Conservation (phyloP, 352 stramenopile genomes). For the Globisporangium echinulatum region DNA sequence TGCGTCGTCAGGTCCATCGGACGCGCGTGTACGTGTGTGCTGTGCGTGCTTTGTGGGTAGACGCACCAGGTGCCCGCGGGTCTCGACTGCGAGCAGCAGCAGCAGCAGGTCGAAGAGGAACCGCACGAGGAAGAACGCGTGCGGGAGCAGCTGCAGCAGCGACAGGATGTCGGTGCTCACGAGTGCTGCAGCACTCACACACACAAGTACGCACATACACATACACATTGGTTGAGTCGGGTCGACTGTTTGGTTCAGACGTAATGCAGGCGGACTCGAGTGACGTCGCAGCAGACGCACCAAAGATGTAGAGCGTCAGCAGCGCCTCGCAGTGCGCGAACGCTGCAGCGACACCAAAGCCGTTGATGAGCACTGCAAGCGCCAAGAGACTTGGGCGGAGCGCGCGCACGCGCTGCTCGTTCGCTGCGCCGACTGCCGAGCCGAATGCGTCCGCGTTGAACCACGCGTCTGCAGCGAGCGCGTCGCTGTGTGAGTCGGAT, state of each 20-base stretch:
- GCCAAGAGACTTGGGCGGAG: slow-evolving; percentile 25
- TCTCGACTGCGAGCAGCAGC: slow-evolving; percentile 29
- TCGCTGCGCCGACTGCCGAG: slow-evolving; percentile 17
- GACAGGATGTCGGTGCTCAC: slow-evolving; percentile 29
- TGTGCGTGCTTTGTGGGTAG: background rate
- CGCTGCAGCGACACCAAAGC: slow-evolving; percentile 19
- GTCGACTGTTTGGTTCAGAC: background rate
- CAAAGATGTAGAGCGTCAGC: slow-evolving; percentile 38
- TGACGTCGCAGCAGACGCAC: slow-evolving; percentile 14
- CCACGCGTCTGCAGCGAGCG: slow-evolving; percentile 31
- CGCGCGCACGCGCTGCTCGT: slow-evolving; percentile 22
- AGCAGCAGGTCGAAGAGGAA: slow-evolving; percentile 50
- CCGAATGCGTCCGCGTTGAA: slow-evolving; percentile 35
- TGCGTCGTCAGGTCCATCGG: no score
- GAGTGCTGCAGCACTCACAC: slow-evolving; percentile 14
- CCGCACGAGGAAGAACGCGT: slow-evolving; percentile 51
- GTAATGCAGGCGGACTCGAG: background rate
- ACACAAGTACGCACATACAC: background rate
- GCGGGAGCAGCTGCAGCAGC: slow-evolving; percentile 39
- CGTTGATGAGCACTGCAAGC: slow-evolving; percentile 24
- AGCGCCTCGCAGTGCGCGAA: slow-evolving; percentile 21
- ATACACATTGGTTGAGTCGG: background rate
- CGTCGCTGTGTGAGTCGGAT: no score
- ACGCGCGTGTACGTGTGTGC: no score
- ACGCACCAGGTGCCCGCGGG: slow-evolving; percentile 41